Percentiles rank a stretch among this genome's conserved stretches.
Evolutionary conservation across 1,139 yeast genomes (phyloP).

Genomic region (Blastobotrys raffinosifermentans): DNA sequence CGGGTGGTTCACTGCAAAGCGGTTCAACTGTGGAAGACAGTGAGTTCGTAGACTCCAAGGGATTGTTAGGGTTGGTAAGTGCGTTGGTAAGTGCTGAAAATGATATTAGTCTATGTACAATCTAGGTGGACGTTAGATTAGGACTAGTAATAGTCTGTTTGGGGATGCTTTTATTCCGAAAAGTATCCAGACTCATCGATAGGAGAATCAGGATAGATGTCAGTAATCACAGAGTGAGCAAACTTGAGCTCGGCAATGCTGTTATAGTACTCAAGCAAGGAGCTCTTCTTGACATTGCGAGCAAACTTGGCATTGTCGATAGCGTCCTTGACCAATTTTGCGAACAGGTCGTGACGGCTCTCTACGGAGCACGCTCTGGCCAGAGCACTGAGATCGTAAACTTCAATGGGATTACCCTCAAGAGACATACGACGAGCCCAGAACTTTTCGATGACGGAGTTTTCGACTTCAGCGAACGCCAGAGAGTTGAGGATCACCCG

Average conservation of each 20-base stretch:
- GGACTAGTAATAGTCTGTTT: too few species aligned
- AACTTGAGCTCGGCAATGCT: slow-evolving; percentile 11
- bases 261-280: slow-evolving; percentile 10
- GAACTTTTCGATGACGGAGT: slow-evolving; percentile 45
- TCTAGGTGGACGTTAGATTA: too few species aligned
- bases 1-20: slow-evolving; percentile 2
- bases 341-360: slow-evolving; percentile 15
- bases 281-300: slow-evolving; percentile 1
- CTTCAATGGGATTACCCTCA: slow-evolving; percentile 45
- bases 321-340: slow-evolving; percentile 8
- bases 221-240: background rate
- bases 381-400: slow-evolving; percentile 85
- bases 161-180: background rate
- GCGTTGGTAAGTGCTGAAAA: background rate
- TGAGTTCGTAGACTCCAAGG: background rate
- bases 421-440: slow-evolving; percentile 56
- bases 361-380: slow-evolving; percentile 32
- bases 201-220: slow-evolving; percentile 9
- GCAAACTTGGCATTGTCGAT: slow-evolving; percentile 7
- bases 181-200: slow-evolving; percentile 1
- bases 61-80: background rate
- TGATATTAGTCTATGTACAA: slow-evolving; percentile 4
- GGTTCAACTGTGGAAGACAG: slow-evolving; percentile 5
- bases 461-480: slow-evolving; percentile 55
- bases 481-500: slow-evolving; percentile 73